Evolutionary conservation across 345 rosid species (phyloP).

Genomic region (Eucalyptus cloeziana): DNA sequence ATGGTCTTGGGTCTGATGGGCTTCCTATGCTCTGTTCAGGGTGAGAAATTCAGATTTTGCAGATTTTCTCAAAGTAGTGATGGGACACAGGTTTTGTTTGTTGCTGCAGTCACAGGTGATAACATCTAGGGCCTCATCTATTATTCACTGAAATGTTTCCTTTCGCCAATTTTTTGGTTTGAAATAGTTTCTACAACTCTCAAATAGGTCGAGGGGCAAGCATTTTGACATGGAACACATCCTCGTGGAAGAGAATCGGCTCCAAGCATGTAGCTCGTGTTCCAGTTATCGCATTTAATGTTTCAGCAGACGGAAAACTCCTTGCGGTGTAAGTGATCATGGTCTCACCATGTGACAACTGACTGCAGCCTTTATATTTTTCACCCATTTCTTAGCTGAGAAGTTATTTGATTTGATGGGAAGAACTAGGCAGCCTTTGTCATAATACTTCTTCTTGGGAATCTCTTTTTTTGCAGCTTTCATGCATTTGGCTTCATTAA

Average conservation of each 20-base stretch:
- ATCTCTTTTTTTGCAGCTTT: not conserved
- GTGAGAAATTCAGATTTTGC: conserved; percentile 70
- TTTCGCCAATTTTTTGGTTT: not conserved
- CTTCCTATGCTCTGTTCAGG: conserved; percentile 20
- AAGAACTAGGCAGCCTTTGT: not conserved
- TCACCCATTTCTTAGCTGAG: not conserved
- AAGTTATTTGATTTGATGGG: not conserved
- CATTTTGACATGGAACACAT: conserved; percentile 63
- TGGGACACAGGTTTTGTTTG: conserved; percentile 37
- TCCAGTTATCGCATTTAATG: conserved; percentile 54
- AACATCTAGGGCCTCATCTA: not conserved
- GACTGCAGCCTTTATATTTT: not conserved
- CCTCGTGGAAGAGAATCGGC: conserved; percentile 45
- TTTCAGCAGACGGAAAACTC: conserved; percentile 73
- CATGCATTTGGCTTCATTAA: not conserved
- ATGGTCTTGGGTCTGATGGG: not conserved
- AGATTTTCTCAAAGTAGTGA: conserved; percentile 51
- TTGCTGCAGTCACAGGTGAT: conserved; percentile 75
- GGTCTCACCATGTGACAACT: not conserved
- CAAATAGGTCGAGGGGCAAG: conserved; percentile 53
- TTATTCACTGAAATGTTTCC: not conserved
- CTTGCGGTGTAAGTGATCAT: conserved; percentile 48
- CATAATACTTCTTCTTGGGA: not conserved
- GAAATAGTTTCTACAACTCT: not conserved
- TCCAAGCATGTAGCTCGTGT: conserved; percentile 46